Evolutionary conservation across 495 filamentous ascomycete species (phyloP), one percentile per base, ranked within the genome.

Genomic region (Aspergillus haitiensis): DNA sequence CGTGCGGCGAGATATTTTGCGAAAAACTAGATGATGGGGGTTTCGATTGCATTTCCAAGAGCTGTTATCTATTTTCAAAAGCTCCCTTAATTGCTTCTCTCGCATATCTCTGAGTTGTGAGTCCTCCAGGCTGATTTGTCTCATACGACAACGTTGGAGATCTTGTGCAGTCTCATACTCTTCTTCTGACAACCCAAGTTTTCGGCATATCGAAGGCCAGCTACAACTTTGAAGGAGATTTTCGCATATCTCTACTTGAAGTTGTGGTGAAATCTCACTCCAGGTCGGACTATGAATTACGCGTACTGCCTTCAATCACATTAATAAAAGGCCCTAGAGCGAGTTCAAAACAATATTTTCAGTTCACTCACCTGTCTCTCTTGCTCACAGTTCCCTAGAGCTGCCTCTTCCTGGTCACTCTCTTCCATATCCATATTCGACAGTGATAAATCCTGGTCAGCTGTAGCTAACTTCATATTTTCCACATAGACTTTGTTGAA

Each of bases 211-310:
- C 5, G 27, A 56, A 1, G 52, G n/a, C 65, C 70, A 71, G 7
- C 15, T 62, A 39, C 56, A 18, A 10, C 21, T 35, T 13, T 67
- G 55, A n/a, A 74, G 51, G 12, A 76, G 61, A 42, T 71, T 76
- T 11, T 68, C 57, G 11, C 72, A 48, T 27, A 76, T 76, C 42
- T 80, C 76, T 0, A 71, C 58, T 59, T 74, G 70, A 21, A 80
- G 60, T 2, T 65, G 62, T 8, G 36, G 58, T 0, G 61, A 61
- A 7, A 81, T 58, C 46, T 80, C 73, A 27, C 47, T 47, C 78
- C 77, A 54, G 65, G 35, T 7, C 39, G 46, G 42, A 59, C 56
- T 56, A 34, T 35, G 50, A 8, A 27, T 42, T 21, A 27, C 11
- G 18, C 42, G 9, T 12, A 33, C 10, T 6, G 31, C 18, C 15